Percentiles rank a stretch among this genome's conserved stretches.
Evolutionary conservation across 345 rosid genomes (phyloP).

Genomic region (Trapa incisa): DNA sequence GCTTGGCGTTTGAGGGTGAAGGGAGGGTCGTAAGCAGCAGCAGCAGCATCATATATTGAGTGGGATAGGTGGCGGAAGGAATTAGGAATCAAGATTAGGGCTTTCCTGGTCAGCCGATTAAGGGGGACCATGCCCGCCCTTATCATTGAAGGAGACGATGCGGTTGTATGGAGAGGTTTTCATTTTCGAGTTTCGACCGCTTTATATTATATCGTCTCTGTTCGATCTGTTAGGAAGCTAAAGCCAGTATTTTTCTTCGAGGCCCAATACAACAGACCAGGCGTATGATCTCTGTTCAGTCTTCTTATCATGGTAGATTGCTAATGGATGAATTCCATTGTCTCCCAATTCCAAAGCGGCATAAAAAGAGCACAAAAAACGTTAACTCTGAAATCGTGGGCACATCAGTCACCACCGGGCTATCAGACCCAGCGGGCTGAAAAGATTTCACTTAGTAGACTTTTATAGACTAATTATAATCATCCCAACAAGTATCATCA

Average conservation of each 20-base stretch:
- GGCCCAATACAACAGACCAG: no score
- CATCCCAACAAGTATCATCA: not conserved
- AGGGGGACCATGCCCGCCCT: not conserved
- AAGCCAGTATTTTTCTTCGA: no score
- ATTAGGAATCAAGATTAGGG: not conserved
- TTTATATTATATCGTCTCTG: no score
- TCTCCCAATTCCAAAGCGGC: no score
- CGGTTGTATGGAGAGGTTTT: not conserved
- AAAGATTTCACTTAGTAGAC: not conserved
- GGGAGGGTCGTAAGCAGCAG: conserved; percentile 12
- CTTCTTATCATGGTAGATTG: no score
- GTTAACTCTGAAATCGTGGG: not conserved
- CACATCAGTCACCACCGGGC: not conserved
- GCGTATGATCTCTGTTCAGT: no score
- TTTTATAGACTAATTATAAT: not conserved
- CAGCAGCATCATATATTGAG: conserved; percentile 4
- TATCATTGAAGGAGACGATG: conserved; percentile 2
- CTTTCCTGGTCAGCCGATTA: not conserved
- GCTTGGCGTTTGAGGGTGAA: conserved; percentile 18
- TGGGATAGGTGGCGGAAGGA: conserved; percentile 12
- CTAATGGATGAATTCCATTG: no score
- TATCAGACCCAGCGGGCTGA: not conserved
- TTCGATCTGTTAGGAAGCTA: no score
- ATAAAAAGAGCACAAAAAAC: no score
- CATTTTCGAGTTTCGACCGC: no score